Conservation (phyloP, 176 grass and related monocot genomes). For the Eragrostis curvula region DNA sequence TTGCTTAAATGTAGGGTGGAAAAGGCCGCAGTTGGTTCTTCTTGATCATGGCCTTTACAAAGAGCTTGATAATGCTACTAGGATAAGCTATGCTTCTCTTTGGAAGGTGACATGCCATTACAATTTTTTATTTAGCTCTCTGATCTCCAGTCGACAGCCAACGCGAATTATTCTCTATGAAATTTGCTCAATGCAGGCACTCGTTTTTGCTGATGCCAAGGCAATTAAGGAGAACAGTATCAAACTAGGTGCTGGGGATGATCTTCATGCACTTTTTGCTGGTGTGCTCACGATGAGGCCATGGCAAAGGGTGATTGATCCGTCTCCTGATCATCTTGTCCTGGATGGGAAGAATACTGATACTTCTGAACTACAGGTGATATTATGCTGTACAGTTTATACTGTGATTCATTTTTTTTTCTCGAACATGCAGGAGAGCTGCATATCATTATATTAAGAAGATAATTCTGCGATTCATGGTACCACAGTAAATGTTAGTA, state of each 20-base stretch:
- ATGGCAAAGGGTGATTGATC: constrained; percentile 91
- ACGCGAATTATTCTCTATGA: constrained; percentile 26
- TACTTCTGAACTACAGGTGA: constrained; percentile 87
- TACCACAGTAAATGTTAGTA: background rate
- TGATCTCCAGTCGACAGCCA: background rate
- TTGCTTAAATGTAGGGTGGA: constrained; percentile 59
- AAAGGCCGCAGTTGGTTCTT: constrained; percentile 85
- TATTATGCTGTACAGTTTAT: constrained; percentile 1
- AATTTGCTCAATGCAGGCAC: constrained; percentile 55
- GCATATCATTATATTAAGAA: too few relatives aligned
- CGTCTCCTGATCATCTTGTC: constrained; percentile 78
- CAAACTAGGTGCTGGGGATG: constrained; percentile 93
- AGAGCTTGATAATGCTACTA: constrained; percentile 82
- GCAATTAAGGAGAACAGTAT: constrained; percentile 80
- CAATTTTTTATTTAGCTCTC: constrained; percentile 30
- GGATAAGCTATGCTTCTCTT: constrained; percentile 93
- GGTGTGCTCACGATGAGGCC: constrained; percentile 94
- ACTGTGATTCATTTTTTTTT: background rate
- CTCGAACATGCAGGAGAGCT: too few relatives aligned
- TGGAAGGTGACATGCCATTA: constrained; percentile 70
- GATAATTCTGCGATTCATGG: background rate
- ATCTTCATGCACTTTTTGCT: constrained; percentile 79
- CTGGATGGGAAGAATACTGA: constrained; percentile 54
- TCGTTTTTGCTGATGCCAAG: constrained; percentile 77
- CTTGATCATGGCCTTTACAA: constrained; percentile 97